phyloP scores from a whole-genome alignment of 2,329 filamentous ascomycete species.

The Trichoderma sp. region DNA sequence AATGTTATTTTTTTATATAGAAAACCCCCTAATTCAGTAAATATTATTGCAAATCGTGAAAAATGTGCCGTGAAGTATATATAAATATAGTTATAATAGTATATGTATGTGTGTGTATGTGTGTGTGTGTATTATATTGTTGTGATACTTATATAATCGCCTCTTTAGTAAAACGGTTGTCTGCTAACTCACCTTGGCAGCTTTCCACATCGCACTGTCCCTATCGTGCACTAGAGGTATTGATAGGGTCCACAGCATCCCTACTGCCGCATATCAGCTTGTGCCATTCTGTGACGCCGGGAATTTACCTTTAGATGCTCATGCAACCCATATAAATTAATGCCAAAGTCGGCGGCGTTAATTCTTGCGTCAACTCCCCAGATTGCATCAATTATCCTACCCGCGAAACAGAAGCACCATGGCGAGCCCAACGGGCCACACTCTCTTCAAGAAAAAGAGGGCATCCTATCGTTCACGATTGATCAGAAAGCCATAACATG shows the following conservation, averaged over 20 bases:
- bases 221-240: background rate
- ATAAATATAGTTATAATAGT: too few relatives aligned
- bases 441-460: slow-evolving; percentile 96
- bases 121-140: background rate
- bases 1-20: too few relatives aligned
- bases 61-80: too few relatives aligned
- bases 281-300: background rate
- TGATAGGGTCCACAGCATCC: background rate
- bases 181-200: background rate
- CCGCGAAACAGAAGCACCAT: slow-evolving; percentile 39
- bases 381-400: background rate
- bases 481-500: slow-evolving; percentile 78
- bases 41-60: too few relatives aligned
- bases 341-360: background rate
- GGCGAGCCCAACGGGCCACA: slow-evolving; percentile 64
- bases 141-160: background rate
- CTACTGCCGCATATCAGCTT: background rate
- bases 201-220: background rate
- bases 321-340: background rate
- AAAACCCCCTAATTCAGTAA: too few relatives aligned
- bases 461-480: slow-evolving; percentile 71
- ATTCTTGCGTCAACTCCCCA: background rate
- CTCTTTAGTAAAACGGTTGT: background rate
- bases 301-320: background rate
- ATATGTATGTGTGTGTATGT: too few relatives aligned